phyloP scores from a whole-genome alignment of 140 eudicot genomes.

The Senecio squalidus region DNA sequence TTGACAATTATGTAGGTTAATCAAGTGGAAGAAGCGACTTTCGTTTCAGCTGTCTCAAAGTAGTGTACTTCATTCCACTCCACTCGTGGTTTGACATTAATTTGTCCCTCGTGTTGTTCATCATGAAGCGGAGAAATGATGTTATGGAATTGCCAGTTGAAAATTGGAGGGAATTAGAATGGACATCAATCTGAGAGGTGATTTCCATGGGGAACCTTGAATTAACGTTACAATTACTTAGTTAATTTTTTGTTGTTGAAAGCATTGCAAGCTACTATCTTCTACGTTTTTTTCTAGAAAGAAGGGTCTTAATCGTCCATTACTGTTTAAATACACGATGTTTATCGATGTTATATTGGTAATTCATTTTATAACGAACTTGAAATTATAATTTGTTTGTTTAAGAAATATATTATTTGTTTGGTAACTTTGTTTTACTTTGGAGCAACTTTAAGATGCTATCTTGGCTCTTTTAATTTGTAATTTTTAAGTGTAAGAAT shows the following conservation, averaged over 20 bases:
- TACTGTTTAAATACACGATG: background rate
- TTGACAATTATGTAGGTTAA: too few relatives aligned
- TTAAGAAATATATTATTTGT: too few relatives aligned
- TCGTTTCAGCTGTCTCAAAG: conserved; percentile 74
- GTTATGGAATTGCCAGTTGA: too few relatives aligned
- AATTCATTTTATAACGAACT: background rate
- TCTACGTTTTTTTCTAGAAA: too few relatives aligned
- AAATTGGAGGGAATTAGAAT: background rate
- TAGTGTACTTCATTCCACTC: conserved; percentile 61
- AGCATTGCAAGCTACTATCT: too few relatives aligned
- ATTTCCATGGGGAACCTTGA: background rate
- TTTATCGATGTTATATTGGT: background rate
- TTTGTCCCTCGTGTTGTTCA: too few relatives aligned
- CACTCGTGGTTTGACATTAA: too few relatives aligned
- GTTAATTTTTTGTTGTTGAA: too few relatives aligned
- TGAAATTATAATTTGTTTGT: background rate
- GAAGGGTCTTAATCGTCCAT: background rate
- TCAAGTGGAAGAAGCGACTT: conserved; percentile 69
- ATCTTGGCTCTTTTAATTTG: too few relatives aligned
- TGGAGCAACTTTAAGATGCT: background rate
- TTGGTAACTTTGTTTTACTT: background rate
- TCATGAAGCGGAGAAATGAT: too few relatives aligned
- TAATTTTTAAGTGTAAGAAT: too few relatives aligned
- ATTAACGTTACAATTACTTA: too few relatives aligned
- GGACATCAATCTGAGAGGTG: background rate